Percentiles rank a stretch among this genome's conserved stretches.
phyloP scores from a whole-genome alignment of 148 eudicot genomes.

The Vaccinium myrtillus region DNA sequence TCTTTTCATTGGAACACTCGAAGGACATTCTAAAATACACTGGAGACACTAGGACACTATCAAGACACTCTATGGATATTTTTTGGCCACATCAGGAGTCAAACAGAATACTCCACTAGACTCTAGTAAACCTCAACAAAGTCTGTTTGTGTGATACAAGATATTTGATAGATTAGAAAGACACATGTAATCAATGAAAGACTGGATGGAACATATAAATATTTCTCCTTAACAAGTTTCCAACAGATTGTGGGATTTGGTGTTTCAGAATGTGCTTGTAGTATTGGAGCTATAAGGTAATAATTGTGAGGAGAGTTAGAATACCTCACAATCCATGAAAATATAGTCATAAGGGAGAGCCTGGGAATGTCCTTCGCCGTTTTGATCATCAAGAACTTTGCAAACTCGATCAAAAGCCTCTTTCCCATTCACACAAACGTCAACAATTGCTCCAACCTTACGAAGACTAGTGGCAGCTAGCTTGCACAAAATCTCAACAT shows the following conservation, averaged over 20 bases:
- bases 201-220: too few relatives aligned
- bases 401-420: conserved; percentile 15
- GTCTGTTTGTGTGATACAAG: not conserved
- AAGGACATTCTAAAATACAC: not conserved
- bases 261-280: too few relatives aligned
- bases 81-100: not conserved
- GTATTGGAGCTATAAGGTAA: not conserved
- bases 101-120: not conserved
- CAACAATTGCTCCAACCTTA: conserved; percentile 11
- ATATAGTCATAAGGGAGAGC: conserved; percentile 16
- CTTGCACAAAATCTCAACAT: not conserved
- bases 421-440: conserved; percentile 14
- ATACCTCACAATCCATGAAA: conserved; percentile 19
- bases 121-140: not conserved
- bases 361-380: not conserved
- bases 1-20: not conserved
- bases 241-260: not conserved
- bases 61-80: not conserved
- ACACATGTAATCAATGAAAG: too few relatives aligned
- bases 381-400: conserved; percentile 4
- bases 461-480: not conserved
- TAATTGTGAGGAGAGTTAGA: too few relatives aligned
- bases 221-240: too few relatives aligned
- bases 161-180: too few relatives aligned
- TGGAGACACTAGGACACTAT: not conserved